phyloP scores from a whole-genome alignment of 495 filamentous ascomycete genomes.

The Aspergillus cavernicola region DNA sequence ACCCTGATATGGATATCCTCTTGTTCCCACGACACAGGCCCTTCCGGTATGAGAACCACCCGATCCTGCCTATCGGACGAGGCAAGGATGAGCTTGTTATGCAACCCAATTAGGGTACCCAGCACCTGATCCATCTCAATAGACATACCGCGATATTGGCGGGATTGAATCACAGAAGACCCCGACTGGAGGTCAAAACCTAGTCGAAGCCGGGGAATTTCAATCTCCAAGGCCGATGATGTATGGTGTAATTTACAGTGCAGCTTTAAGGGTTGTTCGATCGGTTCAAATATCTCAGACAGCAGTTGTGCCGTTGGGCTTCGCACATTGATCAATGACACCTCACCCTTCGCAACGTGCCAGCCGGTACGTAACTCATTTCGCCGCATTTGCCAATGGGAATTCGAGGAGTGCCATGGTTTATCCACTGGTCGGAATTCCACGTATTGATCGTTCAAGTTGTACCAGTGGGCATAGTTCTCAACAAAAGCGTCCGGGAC shows the following conservation, averaged over 20 bases:
- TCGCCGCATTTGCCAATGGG: slow-evolving; percentile 27
- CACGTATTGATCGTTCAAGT: slow-evolving; percentile 35
- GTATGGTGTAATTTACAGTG: slow-evolving; percentile 24
- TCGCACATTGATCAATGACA: slow-evolving; percentile 28
- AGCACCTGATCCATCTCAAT: slow-evolving; percentile 51
- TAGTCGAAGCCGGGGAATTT: slow-evolving; percentile 48
- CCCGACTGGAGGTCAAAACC: slow-evolving; percentile 41
- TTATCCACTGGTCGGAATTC: slow-evolving; percentile 46
- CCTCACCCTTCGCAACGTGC: slow-evolving; percentile 10
- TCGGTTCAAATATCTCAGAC: slow-evolving; percentile 27
- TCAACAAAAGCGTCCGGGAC: slow-evolving; percentile 47
- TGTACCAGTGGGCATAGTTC: slow-evolving; percentile 56
- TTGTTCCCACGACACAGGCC: neutral
- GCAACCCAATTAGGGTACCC: slow-evolving; percentile 51
- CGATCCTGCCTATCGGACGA: slow-evolving; percentile 23
- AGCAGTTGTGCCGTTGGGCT: slow-evolving; percentile 29
- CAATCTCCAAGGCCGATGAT: slow-evolving; percentile 27
- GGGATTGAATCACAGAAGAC: slow-evolving; percentile 34
- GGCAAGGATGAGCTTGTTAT: slow-evolving; percentile 48
- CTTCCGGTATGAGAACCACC: slow-evolving; percentile 52
- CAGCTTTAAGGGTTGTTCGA: slow-evolving; percentile 30
- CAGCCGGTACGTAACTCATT: neutral
- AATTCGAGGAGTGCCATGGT: slow-evolving; percentile 38
- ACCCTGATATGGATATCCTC: slow-evolving; percentile 41
- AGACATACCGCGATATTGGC: slow-evolving; percentile 51